Base-by-base conservation (phyloP, 169 alveolate species). In the Plasmodium knowlesi region DNA sequence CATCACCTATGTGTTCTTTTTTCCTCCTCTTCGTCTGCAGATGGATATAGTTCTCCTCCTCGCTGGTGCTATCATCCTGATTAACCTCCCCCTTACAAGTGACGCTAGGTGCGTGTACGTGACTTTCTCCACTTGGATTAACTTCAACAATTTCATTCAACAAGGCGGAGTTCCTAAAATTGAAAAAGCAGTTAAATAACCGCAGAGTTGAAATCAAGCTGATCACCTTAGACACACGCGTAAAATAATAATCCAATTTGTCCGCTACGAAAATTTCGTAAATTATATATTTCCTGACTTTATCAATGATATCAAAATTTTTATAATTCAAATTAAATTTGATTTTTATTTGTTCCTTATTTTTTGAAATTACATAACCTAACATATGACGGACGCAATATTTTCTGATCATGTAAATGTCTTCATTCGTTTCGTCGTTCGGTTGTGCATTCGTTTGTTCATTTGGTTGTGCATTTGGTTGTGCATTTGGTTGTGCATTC, bases 341-440 rank as follows among this genome's bases (percentile, higher is more conserved):
- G 16, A 91, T 54, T 81, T 91, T 72, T 19, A 91, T 91, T 28
- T 81, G 74, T 91, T 91, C 92, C n/a, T 82, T 81, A 32, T 57
- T 70, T 78, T 82, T 72, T 12, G 81, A 25, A 39, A 91, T 78
- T 1, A 82, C 91, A n/a, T 46, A 86, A 37, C 95, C 95, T 72
- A 91, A 39, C 37, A 91, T 43, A 91, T 91, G 95, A 16, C 95
- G 84, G 30, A 91, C 95, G 54, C 92, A 70, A 50, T 91, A 91
- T 82, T 91, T 91, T 82, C 95, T 70, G 16, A 82, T 39, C 95
- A 91, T 91, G 46, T 91, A 91, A 12, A 91, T 82, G 37, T 91
- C 81, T 10, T 82, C 95, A 82, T 78, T 82, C 14, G n/a, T 34
- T 41, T 34, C 83, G 19, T 80, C 94, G 2, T 54, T 54, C 34